Evolutionary conservation across 139 green algal species (phyloP).

Genomic region (Chlorella sorokiniana): DNA sequence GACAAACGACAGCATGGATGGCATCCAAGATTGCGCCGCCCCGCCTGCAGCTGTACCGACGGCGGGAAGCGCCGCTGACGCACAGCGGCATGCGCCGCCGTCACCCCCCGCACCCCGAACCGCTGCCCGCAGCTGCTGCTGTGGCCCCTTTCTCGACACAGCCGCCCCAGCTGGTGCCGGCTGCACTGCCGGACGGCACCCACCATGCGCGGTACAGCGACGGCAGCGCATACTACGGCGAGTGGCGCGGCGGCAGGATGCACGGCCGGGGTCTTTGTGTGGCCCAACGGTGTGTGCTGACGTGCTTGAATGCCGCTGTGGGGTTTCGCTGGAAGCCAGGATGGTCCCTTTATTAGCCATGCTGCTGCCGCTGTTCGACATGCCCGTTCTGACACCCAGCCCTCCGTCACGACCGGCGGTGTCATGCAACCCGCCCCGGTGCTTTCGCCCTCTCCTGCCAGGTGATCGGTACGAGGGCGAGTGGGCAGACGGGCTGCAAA

Average conservation of each 20-base stretch:
- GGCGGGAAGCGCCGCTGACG: too few species aligned
- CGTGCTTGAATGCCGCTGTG: too few species aligned
- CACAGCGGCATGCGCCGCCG: too few species aligned
- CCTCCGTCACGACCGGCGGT: too few species aligned
- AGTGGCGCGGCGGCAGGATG: conserved; percentile 58
- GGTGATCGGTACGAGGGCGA: conserved; percentile 79
- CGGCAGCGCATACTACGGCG: conserved; percentile 37
- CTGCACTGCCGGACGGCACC: conserved; percentile 20
- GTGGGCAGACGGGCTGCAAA: conserved; percentile 63
- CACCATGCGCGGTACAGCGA: conserved; percentile 31
- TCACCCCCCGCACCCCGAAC: not conserved
- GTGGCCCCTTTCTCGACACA: not conserved
- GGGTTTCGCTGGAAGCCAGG: too few species aligned
- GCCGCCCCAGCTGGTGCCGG: not conserved
- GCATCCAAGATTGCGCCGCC: too few species aligned
- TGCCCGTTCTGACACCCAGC: too few species aligned
- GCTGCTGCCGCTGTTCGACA: too few species aligned
- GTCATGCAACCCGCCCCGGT: not conserved
- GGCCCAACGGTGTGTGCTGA: conserved; percentile 52
- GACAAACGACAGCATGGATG: too few species aligned
- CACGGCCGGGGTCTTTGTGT: conserved; percentile 69
- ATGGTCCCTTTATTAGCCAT: too few species aligned
- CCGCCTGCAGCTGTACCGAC: too few species aligned
- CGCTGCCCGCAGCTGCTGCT: not conserved
- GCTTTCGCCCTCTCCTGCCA: not conserved